These are phyloP conservation scores for Fusarium brachygibbosum DNA, from an alignment of 2,329 filamentous ascomycete species.

Conservation along the genomic window DNA sequence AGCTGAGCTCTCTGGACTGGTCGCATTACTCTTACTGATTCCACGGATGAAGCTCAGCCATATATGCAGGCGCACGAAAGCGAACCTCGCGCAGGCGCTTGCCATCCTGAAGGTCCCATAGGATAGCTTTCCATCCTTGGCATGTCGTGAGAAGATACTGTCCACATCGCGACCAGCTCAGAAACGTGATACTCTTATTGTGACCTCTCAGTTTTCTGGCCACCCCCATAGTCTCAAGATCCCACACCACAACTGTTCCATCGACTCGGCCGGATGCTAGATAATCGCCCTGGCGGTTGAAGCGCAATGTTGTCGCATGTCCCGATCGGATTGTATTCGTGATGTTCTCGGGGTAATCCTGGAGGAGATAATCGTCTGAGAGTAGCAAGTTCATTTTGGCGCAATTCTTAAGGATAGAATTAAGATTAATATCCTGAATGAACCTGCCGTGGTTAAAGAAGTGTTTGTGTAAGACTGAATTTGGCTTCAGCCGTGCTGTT, in stretches of 20 bases:
- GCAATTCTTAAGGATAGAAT: background rate
- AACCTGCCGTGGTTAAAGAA: conserved; percentile 38
- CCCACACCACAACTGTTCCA: conserved; percentile 95
- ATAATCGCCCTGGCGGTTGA: conserved; percentile 94
- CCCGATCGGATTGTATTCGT: conserved; percentile 85
- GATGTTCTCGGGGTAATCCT: conserved; percentile 91
- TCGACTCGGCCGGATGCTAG: conserved; percentile 94
- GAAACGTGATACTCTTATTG: conserved; percentile 90
- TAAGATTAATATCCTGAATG: conserved; percentile 11
- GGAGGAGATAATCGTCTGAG: conserved; percentile 73
- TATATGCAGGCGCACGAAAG: conserved; percentile 94
- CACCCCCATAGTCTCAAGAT: conserved; percentile 96
- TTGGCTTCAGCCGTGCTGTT: conserved; percentile 45
- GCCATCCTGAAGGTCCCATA: conserved; percentile 87
- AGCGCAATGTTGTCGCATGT: conserved; percentile 78
- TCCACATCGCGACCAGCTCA: conserved; percentile 95
- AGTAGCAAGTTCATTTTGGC: conserved; percentile 69
- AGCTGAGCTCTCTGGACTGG: conserved; percentile 25
- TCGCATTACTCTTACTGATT: conserved; percentile 73
- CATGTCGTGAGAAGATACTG: conserved; percentile 92
- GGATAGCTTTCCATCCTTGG: conserved; percentile 94
- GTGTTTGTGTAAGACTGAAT: conserved; percentile 38
- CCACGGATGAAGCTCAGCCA: conserved; percentile 92
- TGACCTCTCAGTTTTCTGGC: conserved; percentile 94
- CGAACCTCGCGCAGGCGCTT: conserved; percentile 85